These are phyloP conservation scores for Pelargonium myrrhifolium DNA, from an alignment of 441 rosid species.

Conservation along the genomic window DNA sequence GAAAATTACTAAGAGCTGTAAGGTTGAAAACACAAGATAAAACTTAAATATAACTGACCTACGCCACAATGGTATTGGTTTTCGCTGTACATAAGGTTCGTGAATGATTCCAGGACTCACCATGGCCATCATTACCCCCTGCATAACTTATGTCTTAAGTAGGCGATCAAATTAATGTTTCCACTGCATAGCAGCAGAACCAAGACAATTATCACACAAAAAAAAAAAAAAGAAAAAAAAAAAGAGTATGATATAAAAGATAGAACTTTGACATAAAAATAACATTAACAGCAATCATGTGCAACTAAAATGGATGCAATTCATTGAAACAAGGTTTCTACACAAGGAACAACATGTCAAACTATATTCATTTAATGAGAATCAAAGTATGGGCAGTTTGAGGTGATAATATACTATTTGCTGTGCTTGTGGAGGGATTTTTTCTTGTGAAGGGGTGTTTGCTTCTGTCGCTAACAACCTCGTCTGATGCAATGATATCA, in stretches of 20 bases:
- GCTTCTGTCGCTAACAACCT: constrained; percentile 33
- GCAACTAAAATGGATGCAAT: not conserved
- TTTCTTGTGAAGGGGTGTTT: too few species aligned
- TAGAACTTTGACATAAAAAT: constrained; percentile 1
- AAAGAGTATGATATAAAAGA: not conserved
- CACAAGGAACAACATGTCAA: not conserved
- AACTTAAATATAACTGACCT: constrained; percentile 41
- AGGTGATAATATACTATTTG: constrained; percentile 44
- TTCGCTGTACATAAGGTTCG: constrained; percentile 68
- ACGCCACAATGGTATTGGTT: constrained; percentile 60
- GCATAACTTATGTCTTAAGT: constrained; percentile 24
- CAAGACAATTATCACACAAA: constrained; percentile 6
- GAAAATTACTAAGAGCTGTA: not conserved
- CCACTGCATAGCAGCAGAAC: constrained; percentile 6
- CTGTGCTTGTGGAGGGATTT: constrained; percentile 45
- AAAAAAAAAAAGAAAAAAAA: not conserved
- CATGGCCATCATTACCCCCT: constrained; percentile 63
- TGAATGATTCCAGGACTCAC: constrained; percentile 81
- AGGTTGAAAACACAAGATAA: constrained; percentile 6
- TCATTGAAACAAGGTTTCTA: not conserved
- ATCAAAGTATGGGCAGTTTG: constrained; percentile 2
- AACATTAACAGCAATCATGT: not conserved
- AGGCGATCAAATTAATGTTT: constrained; percentile 13
- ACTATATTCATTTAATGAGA: not conserved
- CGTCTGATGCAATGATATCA: constrained; percentile 36